Conservation (phyloP, 2,329 filamentous ascomycete species). For the Hypomyces rosellus region DNA sequence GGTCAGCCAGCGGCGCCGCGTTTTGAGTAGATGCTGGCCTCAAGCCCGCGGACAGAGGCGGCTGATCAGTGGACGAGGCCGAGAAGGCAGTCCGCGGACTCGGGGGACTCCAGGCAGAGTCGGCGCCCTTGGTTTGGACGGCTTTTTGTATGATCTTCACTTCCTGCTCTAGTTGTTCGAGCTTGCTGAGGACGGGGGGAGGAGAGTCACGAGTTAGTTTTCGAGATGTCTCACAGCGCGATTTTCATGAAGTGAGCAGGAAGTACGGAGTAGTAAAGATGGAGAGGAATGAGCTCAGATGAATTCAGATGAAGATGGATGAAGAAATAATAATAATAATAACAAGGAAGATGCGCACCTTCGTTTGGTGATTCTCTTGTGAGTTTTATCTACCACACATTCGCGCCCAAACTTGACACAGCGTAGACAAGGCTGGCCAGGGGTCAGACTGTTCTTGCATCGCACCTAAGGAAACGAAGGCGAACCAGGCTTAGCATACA, state of each 20-base stretch:
- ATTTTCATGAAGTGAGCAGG: too few species aligned
- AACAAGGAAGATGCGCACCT: conserved; percentile 25
- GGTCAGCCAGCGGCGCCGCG: conserved; percentile 21
- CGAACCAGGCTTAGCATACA: not conserved
- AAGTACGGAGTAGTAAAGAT: too few species aligned
- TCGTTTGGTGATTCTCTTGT: conserved; percentile 40
- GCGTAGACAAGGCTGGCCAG: conserved; percentile 37
- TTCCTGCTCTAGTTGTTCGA: conserved; percentile 49
- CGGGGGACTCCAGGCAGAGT: conserved; percentile 22
- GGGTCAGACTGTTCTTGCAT: conserved; percentile 34
- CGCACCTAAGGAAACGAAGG: conserved; percentile 27
- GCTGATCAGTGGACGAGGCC: conserved; percentile 17
- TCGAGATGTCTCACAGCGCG: too few species aligned
- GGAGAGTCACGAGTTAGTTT: not conserved
- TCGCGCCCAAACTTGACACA: conserved; percentile 38
- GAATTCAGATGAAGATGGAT: not conserved
- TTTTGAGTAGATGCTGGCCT: conserved; percentile 11
- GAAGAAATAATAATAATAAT: not conserved
- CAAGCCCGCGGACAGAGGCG: not conserved
- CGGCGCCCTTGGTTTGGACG: conserved; percentile 27
- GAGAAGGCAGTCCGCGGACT: conserved; percentile 22
- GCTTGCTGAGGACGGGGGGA: conserved; percentile 34
- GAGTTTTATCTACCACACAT: conserved; percentile 41
- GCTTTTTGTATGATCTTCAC: conserved; percentile 49
- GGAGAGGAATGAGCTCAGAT: not conserved